A percentile compares a stretch with the other conserved stretches of the same genome.
phyloP scores from a whole-genome alignment of 768 basidiomycete genomes.

The Mycena sanguinolenta region DNA sequence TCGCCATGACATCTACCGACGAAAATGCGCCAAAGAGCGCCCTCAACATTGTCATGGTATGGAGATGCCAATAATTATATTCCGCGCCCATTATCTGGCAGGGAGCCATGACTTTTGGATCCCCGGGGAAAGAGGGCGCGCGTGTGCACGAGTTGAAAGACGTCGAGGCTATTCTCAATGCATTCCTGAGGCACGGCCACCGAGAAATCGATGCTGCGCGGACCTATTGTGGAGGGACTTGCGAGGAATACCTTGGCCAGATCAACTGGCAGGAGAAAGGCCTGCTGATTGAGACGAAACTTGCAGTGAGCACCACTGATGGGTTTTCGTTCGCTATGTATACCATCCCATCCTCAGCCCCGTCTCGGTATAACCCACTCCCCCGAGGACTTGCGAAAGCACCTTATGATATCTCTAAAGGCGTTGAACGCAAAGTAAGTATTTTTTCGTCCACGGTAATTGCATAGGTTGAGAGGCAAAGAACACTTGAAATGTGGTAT shows the following conservation, averaged over 20 bases:
- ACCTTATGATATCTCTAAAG: slow-evolving; percentile 61
- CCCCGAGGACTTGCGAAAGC: slow-evolving; percentile 59
- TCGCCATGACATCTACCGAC: slow-evolving; percentile 39
- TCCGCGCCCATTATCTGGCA: slow-evolving; percentile 34
- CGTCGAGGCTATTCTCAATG: slow-evolving; percentile 66
- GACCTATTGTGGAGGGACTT: slow-evolving; percentile 65
- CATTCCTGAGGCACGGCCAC: slow-evolving; percentile 69
- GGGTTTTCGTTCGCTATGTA: neutral
- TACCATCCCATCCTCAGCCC: neutral
- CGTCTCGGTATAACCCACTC: slow-evolving; percentile 44
- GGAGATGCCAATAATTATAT: neutral
- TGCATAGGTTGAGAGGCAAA: slow-evolving; percentile 45
- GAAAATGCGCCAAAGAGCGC: slow-evolving; percentile 52
- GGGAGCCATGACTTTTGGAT: slow-evolving; percentile 72
- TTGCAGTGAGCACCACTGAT: slow-evolving; percentile 55
- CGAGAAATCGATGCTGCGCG: slow-evolving; percentile 65
- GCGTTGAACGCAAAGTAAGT: slow-evolving; percentile 60
- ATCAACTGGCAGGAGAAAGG: slow-evolving; percentile 64
- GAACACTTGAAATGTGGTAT: slow-evolving; percentile 65
- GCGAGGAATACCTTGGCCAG: slow-evolving; percentile 68
- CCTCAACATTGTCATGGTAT: slow-evolving; percentile 66
- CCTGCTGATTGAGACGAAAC: slow-evolving; percentile 71
- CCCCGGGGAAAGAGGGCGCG: slow-evolving; percentile 60
- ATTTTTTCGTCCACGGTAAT: slow-evolving; percentile 17
- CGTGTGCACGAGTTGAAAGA: slow-evolving; percentile 63